Conservation (phyloP, 331 rosid species). For the Stylosanthes scabra region DNA sequence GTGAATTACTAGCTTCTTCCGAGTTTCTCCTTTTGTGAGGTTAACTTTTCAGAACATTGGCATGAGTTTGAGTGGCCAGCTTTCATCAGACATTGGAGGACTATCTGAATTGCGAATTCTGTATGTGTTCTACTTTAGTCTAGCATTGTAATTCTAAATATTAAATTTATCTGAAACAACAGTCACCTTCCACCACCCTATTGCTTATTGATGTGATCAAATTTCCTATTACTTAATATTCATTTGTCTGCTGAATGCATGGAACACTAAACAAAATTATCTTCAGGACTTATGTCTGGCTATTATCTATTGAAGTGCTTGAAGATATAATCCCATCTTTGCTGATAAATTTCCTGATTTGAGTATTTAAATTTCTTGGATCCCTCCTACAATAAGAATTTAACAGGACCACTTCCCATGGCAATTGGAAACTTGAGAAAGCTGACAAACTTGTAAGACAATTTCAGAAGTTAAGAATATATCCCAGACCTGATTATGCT, state of each 20-base stretch:
- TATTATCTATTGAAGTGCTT: not conserved
- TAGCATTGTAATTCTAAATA: conserved; percentile 7
- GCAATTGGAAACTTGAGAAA: conserved; percentile 70
- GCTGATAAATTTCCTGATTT: conserved; percentile 16
- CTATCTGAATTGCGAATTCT: conserved; percentile 54
- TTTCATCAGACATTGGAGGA: conserved; percentile 56
- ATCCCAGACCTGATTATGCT: conserved; percentile 8
- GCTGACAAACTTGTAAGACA: conserved; percentile 61
- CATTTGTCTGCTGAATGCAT: conserved; percentile 7
- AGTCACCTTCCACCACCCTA: conserved; percentile 19
- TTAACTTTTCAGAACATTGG: conserved; percentile 57
- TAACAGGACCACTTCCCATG: conserved; percentile 58
- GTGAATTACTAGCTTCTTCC: conserved; percentile 19
- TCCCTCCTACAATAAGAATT: conserved; percentile 59
- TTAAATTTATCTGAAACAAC: conserved; percentile 14
- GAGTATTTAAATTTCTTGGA: conserved; percentile 38
- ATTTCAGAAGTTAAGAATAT: conserved; percentile 18
- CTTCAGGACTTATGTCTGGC: conserved; percentile 20
- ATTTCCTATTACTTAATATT: not conserved
- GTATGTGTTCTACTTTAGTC: conserved; percentile 45
- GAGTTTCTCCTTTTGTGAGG: not conserved
- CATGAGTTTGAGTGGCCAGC: conserved; percentile 54
- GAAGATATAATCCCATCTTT: conserved; percentile 1
- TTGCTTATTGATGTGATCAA: conserved; percentile 1
- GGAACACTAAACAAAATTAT: not conserved